Conservation (phyloP, 2,329 filamentous ascomycete genomes). For the Hirsutella thompsonii region DNA sequence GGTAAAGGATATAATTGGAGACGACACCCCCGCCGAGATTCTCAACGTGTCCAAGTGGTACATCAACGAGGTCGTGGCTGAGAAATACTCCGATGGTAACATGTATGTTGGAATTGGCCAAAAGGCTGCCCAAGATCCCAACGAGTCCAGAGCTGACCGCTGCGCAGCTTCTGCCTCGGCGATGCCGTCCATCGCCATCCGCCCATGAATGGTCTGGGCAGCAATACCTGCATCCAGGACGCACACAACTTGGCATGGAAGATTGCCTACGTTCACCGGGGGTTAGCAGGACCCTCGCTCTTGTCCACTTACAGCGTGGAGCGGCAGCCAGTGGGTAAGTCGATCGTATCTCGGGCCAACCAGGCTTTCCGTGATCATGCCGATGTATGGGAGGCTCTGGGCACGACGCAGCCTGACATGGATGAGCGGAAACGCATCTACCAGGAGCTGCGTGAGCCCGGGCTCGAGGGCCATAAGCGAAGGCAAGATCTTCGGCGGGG, state of each 20-base stretch:
- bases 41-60: constrained; percentile 43
- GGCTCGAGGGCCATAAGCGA: constrained; percentile 21
- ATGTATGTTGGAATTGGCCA: constrained; percentile 17
- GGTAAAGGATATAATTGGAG: constrained; percentile 39
- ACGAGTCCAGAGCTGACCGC: background rate
- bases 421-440: constrained; percentile 24
- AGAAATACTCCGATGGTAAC: constrained; percentile 38
- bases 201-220: constrained; percentile 41
- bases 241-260: constrained; percentile 45
- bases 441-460: constrained; percentile 25
- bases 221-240: constrained; percentile 46
- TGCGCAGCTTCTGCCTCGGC: constrained; percentile 35
- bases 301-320: constrained; percentile 31
- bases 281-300: constrained; percentile 19
- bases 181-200: constrained; percentile 47
- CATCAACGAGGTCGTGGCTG: constrained; percentile 48
- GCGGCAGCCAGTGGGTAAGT: constrained; percentile 34
- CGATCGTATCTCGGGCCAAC: constrained; percentile 41
- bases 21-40: constrained; percentile 37
- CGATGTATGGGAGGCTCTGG: constrained; percentile 30
- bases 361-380: constrained; percentile 39
- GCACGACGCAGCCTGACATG: constrained; percentile 23
- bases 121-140: background rate
- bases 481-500: constrained; percentile 25
- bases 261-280: constrained; percentile 28